Evolutionary conservation across 441 rosid species (phyloP), one percentile per base, ranked within the genome.

Genomic region (Erodium chrysanthum): DNA sequence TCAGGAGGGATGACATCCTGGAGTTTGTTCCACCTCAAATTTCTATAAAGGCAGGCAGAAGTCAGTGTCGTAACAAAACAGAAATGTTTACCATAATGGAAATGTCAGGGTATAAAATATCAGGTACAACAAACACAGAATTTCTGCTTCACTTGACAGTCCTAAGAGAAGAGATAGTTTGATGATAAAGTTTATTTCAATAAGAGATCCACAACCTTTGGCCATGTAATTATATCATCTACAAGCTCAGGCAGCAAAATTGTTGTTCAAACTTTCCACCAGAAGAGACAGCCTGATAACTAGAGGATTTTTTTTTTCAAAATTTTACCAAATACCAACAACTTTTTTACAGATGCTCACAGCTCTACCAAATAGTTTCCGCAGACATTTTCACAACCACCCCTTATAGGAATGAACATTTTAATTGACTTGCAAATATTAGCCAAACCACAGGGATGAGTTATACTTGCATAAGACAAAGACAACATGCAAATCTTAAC

Each of bases 21-120:
- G 66, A 93, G 88, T 60, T 93, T 91, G 74, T 94, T 94, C 98
- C 96, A 91, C 81, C 98, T 86, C 81, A 93, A 81, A 81, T 94
- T 94, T 72, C 98, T 94, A 73, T 10, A 66, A 56, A 56, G 18
- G 72, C 29, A 73, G 66, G 44, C 58, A 58, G 64, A 77, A 52
- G 50, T 37, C 68, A 27, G 46, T 0, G 63, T 54, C 60, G 10
- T 11, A 50, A 18, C 7, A 12, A 33, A 64, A 27, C 44, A 33
- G 31, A 58, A 63, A 31, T 1, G 8, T 40, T 18, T 58, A 35
- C 25, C 50, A 22, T 21, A 50, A 18, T 52, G 8, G 59, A 29
- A 29, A 3, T 1, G 33, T 1, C 3, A 29, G 33, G 33, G 33
- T 29, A 29, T 29, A 29, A 29, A 29, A 29, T 29, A 29, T 40